Evolutionary conservation across 164 flowering plant genomes (phyloP), one percentile per base, ranked within the genome.

Genomic region (Stephania japonica): DNA sequence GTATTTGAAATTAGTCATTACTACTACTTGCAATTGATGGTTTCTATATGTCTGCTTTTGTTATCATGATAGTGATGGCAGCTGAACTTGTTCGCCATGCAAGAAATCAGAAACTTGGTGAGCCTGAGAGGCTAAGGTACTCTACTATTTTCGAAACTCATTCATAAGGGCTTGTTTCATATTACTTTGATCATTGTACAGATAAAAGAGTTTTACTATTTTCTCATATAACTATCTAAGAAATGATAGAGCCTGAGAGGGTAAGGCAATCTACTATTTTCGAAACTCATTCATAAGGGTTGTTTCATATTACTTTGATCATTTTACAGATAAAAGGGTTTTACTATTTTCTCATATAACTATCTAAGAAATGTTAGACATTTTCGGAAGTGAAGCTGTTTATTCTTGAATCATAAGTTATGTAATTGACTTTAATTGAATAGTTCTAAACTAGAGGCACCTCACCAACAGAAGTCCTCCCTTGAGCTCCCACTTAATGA

Each of bases 61-160:
- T 65, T 77, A n/a, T 67, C 64, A 49, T 83, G 74, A 76, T 87
- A 94, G 98, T 95, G 72, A 95, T 95, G 99, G 99, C 99, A 76
- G 97, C 98, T 73, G 99, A 95, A 82, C 85, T 95, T 70, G 96
- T 95, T 69, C 94, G 90, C 75, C 80, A 78, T 72, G 92, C 92
- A 61, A 84, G 77, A 81, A 77, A 67, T 83, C 97, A 92, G 82
- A 82, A 79, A 80, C 76, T 78, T 74, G 85, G 87, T 24, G 85
- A 87, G 66, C 96, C 94, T 67, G 89, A 90, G 80, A 88, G 87
- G 79, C 88, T 92, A 72, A 89, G 99, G 99, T 94, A 75, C 67
- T 27, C 42, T 24, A 26, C 38, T 26, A 13, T 63, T 63, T 63
- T 1, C 67, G 23, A n/a, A 63, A 5, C 38, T 66, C 21, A 32